phyloP scores from a whole-genome alignment of 2,329 filamentous ascomycete genomes.

The Allantophomopsis lycopodina region DNA sequence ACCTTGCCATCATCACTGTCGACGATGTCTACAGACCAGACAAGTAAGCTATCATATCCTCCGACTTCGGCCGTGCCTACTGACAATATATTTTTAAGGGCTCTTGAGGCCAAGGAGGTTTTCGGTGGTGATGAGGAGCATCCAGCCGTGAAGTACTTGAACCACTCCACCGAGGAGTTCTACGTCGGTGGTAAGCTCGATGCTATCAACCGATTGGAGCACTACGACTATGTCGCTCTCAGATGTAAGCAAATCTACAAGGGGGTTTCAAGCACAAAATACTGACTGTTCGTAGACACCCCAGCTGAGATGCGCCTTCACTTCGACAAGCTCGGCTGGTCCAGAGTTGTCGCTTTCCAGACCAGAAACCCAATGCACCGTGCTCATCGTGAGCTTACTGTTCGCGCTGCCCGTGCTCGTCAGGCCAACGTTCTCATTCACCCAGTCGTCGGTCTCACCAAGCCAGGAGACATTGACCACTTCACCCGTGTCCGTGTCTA shows the following conservation, averaged over 20 bases:
- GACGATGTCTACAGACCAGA: constrained; percentile 93
- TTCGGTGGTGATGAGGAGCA: constrained; percentile 88
- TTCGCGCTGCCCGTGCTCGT: constrained; percentile 86
- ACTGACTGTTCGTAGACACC: constrained; percentile 44
- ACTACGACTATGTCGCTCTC: constrained; percentile 97
- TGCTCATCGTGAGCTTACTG: constrained; percentile 93
- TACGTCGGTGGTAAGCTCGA: constrained; percentile 95
- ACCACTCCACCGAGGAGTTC: constrained; percentile 67
- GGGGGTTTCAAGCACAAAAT: not conserved
- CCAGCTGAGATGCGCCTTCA: constrained; percentile 88
- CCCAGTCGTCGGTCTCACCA: constrained; percentile 94
- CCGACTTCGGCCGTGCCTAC: constrained; percentile 1
- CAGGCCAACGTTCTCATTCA: constrained; percentile 99
- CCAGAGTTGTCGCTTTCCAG: constrained; percentile 96
- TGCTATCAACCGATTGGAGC: constrained; percentile 86
- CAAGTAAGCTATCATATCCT: constrained; percentile 49
- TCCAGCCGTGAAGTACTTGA: constrained; percentile 84
- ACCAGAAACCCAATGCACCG: constrained; percentile 99
- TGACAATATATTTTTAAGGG: constrained; percentile 32
- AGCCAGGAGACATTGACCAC: constrained; percentile 98
- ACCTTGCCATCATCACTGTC: constrained; percentile 88
- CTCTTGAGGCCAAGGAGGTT: constrained; percentile 82
- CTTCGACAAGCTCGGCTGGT: constrained; percentile 99
- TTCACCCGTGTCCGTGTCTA: constrained; percentile 98
- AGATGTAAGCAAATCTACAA: constrained; percentile 51